A percentile compares a stretch with the other conserved stretches of the same genome.
These are phyloP conservation scores for Fraxinus americana DNA, from an alignment of 257 asterid species.

Conservation along the genomic window DNA sequence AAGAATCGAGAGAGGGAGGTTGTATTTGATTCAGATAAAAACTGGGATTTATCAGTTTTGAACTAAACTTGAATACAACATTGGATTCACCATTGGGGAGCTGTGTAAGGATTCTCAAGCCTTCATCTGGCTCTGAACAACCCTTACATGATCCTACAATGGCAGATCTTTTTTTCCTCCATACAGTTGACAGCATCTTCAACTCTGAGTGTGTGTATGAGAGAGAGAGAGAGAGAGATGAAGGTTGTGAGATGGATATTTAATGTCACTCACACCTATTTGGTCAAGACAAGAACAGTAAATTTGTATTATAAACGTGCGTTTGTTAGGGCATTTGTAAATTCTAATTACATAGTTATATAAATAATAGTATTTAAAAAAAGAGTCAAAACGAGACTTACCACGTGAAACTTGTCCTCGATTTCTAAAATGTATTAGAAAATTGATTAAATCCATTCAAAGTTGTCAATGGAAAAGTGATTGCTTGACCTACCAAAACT, in stretches of 20 bases:
- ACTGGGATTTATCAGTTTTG: neutral
- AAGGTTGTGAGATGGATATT: neutral
- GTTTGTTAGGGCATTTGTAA: too few species aligned
- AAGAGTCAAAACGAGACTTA: too few species aligned
- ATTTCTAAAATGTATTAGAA: too few species aligned
- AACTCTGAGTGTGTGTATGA: neutral
- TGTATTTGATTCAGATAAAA: constrained; percentile 1
- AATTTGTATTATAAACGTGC: too few species aligned
- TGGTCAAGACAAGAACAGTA: too few species aligned
- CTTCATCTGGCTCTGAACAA: neutral
- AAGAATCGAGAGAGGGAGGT: neutral
- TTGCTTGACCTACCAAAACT: too few species aligned
- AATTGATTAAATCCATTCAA: too few species aligned
- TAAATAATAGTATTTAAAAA: too few species aligned
- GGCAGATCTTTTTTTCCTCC: constrained; percentile 12
- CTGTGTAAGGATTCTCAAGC: neutral
- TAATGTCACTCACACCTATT: neutral
- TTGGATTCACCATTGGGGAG: neutral
- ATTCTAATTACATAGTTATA: too few species aligned
- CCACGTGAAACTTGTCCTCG: too few species aligned
- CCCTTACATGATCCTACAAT: neutral
- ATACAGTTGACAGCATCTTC: neutral
- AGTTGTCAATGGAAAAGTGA: too few species aligned
- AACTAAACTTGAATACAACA: neutral
- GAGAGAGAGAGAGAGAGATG: neutral